Evolutionary conservation across 352 stramenopile genomes (phyloP).

Genomic region (Aphanomyces astaci): DNA sequence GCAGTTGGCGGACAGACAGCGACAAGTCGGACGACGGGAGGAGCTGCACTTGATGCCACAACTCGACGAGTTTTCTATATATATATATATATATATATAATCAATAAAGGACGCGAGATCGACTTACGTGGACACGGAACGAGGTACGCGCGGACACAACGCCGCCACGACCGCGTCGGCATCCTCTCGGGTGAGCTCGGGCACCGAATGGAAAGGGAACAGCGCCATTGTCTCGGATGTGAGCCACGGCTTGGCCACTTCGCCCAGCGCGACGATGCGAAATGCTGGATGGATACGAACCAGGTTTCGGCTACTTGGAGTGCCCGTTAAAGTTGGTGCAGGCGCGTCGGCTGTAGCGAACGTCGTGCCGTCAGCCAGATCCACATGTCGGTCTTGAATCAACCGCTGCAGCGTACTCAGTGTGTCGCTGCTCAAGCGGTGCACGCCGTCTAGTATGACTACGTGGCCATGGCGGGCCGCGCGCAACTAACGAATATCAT

Average conservation of each 20-base stretch:
- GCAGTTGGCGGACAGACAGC: slow-evolving; percentile 55
- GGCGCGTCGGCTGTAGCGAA: slow-evolving; percentile 50
- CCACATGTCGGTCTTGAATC: slow-evolving; percentile 81
- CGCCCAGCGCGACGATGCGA: slow-evolving; percentile 79
- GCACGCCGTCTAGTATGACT: slow-evolving; percentile 88
- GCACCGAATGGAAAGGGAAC: slow-evolving; percentile 63
- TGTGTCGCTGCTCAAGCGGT: slow-evolving; percentile 87
- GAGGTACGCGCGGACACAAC: slow-evolving; percentile 45
- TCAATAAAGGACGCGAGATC: background rate
- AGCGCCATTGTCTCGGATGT: slow-evolving; percentile 70
- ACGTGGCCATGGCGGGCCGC: slow-evolving; percentile 79
- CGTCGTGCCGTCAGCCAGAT: slow-evolving; percentile 84
- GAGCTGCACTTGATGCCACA: slow-evolving; percentile 47
- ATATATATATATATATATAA: background rate
- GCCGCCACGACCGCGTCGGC: slow-evolving; percentile 42
- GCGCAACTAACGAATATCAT: too few relatives aligned
- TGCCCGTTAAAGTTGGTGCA: too few relatives aligned
- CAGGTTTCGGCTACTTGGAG: too few relatives aligned
- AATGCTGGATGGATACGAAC: slow-evolving; percentile 85
- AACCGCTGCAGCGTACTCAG: slow-evolving; percentile 82
- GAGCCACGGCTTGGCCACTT: slow-evolving; percentile 49
- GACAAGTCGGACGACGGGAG: slow-evolving; percentile 45
- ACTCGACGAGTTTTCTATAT: slow-evolving; percentile 42
- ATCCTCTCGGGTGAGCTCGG: slow-evolving; percentile 33
- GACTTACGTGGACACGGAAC: slow-evolving; percentile 47